Base-by-base conservation (phyloP, 139 green algal genomes). In the Closterium sp. region DNA sequence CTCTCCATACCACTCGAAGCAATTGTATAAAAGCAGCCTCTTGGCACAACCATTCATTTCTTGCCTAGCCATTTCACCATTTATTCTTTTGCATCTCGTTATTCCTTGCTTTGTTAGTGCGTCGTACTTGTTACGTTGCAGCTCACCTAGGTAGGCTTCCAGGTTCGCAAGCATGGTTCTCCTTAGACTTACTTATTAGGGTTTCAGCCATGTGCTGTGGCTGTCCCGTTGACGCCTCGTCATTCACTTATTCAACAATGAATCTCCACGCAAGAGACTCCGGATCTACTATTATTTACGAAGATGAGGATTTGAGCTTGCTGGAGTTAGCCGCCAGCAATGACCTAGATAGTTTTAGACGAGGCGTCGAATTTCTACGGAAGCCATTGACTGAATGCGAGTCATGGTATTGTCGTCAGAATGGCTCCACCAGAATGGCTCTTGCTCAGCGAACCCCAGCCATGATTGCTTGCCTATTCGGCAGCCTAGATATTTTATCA, bases 401-500 rank as follows among this genome's bases (percentile, higher is more conserved):
- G 24, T 31, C n/a, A 62, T 91, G 89, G 89, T 91, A 91, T 19
- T 62, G 89, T 21, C 32, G 89, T 21, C 89, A 30, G 73, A 89
- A 90, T 50, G 89, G 89, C 13, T 62, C 89, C 29, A 89, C 29
- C 24, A n/a, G 89, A 50, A 89, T 91, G 89, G 34, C 89, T 30
- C 34, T 92, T 19, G 89, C 30, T 28, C 50, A 92, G 89, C 50
- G 89, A 27, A 92, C 89, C 7, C 89, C 89, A 7, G 17, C 62
- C 31, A 92, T 92, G 89, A 32, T 92, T 13, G 89, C 89, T n/a
- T 34, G 29, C 29, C 22, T 89, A 85, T 89, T 90, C 62, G 89
- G 89, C 84, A 89, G 89, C 38, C 21, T 92, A 9, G 70, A 92
- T 32, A 85, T 92, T 34, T n/a, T 92, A 13, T 28, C 30, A 19